Percentiles rank a stretch among this genome's conserved stretches.
phyloP scores from a whole-genome alignment of 331 rosid genomes.

The Telfairia occidentalis region DNA sequence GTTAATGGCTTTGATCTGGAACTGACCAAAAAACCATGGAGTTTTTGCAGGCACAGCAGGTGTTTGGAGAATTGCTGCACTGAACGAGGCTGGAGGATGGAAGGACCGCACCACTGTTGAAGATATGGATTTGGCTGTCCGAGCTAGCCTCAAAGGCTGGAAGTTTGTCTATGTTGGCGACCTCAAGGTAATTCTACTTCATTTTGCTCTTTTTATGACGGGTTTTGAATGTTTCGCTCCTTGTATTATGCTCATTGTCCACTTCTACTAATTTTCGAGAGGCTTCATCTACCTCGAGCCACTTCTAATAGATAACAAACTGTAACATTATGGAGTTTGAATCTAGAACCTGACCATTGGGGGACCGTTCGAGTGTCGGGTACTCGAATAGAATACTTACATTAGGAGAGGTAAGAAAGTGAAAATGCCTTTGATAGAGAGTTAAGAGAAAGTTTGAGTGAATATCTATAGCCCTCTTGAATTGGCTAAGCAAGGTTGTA shows the following conservation, averaged over 20 bases:
- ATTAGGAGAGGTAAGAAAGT: no score
- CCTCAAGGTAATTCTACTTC: conserved; percentile 41
- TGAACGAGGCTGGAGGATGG: conserved; percentile 96
- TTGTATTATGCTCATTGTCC: not conserved
- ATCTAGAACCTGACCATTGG: no score
- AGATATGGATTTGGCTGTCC: conserved; percentile 21
- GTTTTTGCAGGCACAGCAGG: conserved; percentile 74
- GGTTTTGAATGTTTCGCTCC: not conserved
- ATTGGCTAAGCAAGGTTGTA: no score
- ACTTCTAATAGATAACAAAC: not conserved
- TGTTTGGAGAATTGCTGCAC: conserved; percentile 82
- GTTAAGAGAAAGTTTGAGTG: no score
- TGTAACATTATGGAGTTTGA: no score
- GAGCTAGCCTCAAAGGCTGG: conserved; percentile 22
- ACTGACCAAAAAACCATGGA: not conserved
- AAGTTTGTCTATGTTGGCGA: conserved; percentile 73
- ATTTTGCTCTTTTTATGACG: not conserved
- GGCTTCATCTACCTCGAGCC: not conserved
- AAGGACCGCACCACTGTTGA: conserved; percentile 75
- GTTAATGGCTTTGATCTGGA: not conserved
- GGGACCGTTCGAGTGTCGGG: no score
- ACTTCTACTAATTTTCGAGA: not conserved
- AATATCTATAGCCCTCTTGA: no score
- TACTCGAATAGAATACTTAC: no score
- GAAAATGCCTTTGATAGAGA: no score